Evolutionary conservation across 768 basidiomycete genomes (phyloP), one percentile per base, ranked within the genome.

Genomic region (Agaricus bisporus): DNA sequence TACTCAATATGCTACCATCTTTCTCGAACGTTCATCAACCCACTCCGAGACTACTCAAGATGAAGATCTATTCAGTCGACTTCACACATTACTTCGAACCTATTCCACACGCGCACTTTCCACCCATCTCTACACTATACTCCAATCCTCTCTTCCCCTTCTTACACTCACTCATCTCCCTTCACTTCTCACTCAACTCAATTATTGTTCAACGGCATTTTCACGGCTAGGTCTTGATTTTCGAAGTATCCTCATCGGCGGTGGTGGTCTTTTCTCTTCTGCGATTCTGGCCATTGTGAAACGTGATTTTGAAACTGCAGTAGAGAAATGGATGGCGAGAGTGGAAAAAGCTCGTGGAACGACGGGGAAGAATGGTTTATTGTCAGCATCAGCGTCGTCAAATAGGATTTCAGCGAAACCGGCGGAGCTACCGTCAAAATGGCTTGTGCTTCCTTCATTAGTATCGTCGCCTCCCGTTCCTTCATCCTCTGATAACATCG

Each of bases 171-270:
- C 87, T 17, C 72, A 89, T 20, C 76, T 95, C 58, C 78, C 91
- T 18, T 83, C 95, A 35, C 77, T 94, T 41, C 81, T 97, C 54
- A 95, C 94, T 0, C 95, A 98, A 61, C 79, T 98, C 42, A 88
- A 89, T 11, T 98, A 98, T 68, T 97, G 95, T 65, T 85, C 93
- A 7, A 82, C 85, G 15, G 93, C 94, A 0, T 97, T 97, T 63
- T 78, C 91, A 0, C 83, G 94, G n/a, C 79, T 95, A 14, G 95
- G 95, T 0, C 77, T 95, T 61, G 95, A 97, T 64, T 98, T 99
- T 67, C 81, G 85, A 29, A 68, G 76, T 0, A 68, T 86, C 15
- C 70, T 97, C 28, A 78, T 78, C 3, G 75, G 77, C n/a, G 45
- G 52, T 18, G 52, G 52, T 17, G 52, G 53, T 5, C 71, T 88